Evolutionary conservation across 1,284 basidiomycete species (phyloP).

Genomic region (Somion occarium): DNA sequence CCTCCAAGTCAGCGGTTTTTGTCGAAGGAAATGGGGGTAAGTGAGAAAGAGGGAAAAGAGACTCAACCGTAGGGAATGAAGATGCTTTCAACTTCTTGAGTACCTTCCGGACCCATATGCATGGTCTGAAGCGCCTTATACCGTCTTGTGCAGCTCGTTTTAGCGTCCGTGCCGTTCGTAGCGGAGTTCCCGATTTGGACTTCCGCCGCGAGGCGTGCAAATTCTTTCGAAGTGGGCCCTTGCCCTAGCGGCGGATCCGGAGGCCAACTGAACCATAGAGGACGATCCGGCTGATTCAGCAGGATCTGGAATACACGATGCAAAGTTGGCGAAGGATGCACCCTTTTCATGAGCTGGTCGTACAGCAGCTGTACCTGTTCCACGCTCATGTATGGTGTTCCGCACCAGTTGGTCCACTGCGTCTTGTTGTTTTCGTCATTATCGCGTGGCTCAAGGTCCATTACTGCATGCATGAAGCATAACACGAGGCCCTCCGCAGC

Average conservation of each 20-base stretch:
- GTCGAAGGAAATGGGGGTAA: conserved; percentile 14
- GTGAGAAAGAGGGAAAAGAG: conserved; percentile 13
- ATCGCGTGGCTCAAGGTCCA: conserved; percentile 73
- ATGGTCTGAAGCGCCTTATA: conserved; percentile 80
- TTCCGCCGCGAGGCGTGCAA: conserved; percentile 76
- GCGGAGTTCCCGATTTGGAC: conserved; percentile 59
- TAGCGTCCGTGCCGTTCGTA: conserved; percentile 59
- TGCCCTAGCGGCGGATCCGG: conserved; percentile 53
- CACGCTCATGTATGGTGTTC: conserved; percentile 58
- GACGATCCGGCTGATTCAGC: conserved; percentile 43
- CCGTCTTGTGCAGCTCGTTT: conserved; percentile 91
- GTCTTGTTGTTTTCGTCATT: conserved; percentile 77
- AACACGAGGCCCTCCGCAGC: conserved; percentile 88
- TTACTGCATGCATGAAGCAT: conserved; percentile 92
- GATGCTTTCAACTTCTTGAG: conserved; percentile 76
- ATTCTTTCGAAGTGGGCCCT: conserved; percentile 74
- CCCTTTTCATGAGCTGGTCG: conserved; percentile 47
- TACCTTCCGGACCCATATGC: conserved; percentile 44
- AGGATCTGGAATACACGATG: conserved; percentile 83
- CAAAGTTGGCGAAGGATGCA: conserved; percentile 40
- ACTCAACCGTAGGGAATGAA: conserved; percentile 89
- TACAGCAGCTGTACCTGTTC: conserved; percentile 58
- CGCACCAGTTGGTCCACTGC: conserved; percentile 94
- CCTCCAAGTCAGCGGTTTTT: neutral
- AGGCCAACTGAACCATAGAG: conserved; percentile 84